phyloP scores from a whole-genome alignment of 441 rosid species.

The Bruguiera hainesii region DNA sequence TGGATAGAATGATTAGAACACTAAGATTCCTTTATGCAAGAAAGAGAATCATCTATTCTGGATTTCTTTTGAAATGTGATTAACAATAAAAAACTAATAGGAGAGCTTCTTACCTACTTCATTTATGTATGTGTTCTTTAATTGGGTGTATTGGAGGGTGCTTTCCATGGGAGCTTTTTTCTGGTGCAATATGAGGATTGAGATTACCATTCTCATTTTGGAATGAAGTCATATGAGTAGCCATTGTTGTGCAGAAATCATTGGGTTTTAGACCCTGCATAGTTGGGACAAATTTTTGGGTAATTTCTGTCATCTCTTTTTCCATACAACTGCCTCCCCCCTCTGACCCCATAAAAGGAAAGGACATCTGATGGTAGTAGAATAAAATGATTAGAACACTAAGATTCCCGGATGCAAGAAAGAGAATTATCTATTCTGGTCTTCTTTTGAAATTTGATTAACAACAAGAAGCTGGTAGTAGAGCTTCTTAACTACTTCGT shows the following conservation, averaged over 20 bases:
- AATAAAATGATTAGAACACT: not conserved
- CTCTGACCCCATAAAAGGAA: no score
- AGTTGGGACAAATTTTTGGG: no score
- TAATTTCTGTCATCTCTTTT: no score
- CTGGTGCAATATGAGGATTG: no score
- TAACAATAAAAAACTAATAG: conserved; percentile 24
- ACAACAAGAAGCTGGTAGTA: conserved; percentile 27
- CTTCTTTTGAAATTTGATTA: conserved; percentile 11
- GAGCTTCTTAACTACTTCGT: conserved; percentile 35
- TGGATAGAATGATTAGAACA: not conserved
- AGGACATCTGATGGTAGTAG: not conserved
- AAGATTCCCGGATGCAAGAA: conserved; percentile 6
- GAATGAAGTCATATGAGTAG: no score
- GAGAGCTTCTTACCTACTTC: conserved; percentile 35
- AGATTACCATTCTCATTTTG: no score
- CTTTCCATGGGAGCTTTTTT: not conserved
- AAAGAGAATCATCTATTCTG: not conserved
- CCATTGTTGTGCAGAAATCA: no score
- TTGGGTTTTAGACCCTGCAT: no score
- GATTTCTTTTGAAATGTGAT: conserved; percentile 14
- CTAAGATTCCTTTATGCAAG: conserved; percentile 8
- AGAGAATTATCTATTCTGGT: not conserved
- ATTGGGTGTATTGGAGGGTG: not conserved
- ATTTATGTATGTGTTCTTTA: conserved; percentile 10
- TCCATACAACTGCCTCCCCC: no score